These are phyloP conservation scores for Straminergon stramineum DNA, from an alignment of 225 moss, liverwort and hornwort species.

Conservation along the genomic window DNA sequence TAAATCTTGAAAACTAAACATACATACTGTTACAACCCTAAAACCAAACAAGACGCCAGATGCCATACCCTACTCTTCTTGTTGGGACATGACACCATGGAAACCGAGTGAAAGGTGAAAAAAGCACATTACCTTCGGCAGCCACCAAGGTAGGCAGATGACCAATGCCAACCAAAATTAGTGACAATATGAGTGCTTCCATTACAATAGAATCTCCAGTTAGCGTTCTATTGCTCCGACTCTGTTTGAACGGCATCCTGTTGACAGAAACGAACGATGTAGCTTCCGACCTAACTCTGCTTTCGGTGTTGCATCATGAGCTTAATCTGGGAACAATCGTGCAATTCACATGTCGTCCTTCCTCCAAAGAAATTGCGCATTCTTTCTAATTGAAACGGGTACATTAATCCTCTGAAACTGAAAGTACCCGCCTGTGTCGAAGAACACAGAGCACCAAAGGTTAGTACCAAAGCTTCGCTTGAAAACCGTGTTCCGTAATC, in stretches of 20 bases:
- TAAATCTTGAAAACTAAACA: not conserved
- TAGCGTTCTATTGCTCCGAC: not conserved
- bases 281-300: not conserved
- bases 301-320: not conserved
- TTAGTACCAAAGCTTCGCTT: not conserved
- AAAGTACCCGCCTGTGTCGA: not conserved
- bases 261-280: not conserved
- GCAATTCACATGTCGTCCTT: not conserved
- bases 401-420: not conserved
- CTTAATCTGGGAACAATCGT: not conserved
- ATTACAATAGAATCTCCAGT: not conserved
- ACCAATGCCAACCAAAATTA: not conserved
- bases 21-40: not conserved
- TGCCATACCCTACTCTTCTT: not conserved
- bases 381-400: not conserved
- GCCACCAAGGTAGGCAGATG: not conserved
- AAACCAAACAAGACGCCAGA: not conserved
- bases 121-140: slow-evolving; percentile 11
- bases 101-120: not conserved
- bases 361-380: not conserved
- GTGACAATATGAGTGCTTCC: not conserved
- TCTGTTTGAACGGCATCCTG: not conserved
- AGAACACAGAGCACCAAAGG: not conserved
- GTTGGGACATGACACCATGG: not conserved
- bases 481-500: not conserved